These are phyloP conservation scores for Breviolum minutum DNA, from an alignment of 73 alveolate genomes.

Conservation along the genomic window DNA sequence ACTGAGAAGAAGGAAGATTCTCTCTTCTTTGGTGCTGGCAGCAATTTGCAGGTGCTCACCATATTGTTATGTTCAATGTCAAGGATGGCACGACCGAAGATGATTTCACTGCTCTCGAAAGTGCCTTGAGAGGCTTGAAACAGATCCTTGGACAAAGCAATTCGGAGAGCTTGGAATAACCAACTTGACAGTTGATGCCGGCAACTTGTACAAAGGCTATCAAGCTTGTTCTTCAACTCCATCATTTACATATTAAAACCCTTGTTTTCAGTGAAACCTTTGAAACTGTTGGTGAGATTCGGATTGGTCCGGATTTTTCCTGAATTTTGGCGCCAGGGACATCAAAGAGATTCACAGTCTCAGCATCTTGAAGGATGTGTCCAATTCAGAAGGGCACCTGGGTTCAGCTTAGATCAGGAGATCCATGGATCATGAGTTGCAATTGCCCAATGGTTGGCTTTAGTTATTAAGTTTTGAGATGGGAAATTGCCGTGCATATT, in stretches of 20 bases:
- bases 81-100: neutral
- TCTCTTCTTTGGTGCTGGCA: too few species aligned
- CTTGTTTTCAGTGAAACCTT: neutral
- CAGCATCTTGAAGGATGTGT: neutral
- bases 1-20: too few species aligned
- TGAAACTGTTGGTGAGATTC: neutral
- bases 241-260: neutral
- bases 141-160: neutral
- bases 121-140: conserved; percentile 1
- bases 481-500: too few species aligned
- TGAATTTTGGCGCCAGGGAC: neutral
- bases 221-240: neutral
- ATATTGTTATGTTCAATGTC: conserved; percentile 50
- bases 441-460: too few species aligned
- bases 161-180: neutral
- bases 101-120: neutral
- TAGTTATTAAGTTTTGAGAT: too few species aligned
- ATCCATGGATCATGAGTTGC: too few species aligned
- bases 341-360: conserved; percentile 19
- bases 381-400: neutral
- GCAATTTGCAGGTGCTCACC: conserved; percentile 33
- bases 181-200: neutral
- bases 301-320: neutral
- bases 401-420: neutral
- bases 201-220: neutral